phyloP scores from a whole-genome alignment of 192 early-diverging fungal genomes.

The Rhizoclosmatium globosum region DNA sequence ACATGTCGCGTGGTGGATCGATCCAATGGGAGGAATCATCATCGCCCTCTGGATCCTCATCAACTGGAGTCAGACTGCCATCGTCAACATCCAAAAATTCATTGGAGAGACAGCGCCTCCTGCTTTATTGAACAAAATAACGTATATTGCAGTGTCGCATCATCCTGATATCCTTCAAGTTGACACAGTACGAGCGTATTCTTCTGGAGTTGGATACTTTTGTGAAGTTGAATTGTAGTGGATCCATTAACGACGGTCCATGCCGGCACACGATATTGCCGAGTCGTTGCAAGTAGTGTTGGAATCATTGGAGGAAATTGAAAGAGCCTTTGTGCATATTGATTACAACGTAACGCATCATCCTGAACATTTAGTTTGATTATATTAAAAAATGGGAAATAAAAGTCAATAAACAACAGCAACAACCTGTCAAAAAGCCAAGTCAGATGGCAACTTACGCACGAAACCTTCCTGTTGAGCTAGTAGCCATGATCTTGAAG shows the following conservation, averaged over 20 bases:
- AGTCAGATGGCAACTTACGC: no score
- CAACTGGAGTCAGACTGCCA: conserved; percentile 69
- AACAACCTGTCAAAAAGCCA: no score
- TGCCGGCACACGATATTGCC: conserved; percentile 89
- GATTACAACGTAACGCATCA: conserved; percentile 79
- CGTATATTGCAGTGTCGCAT: conserved; percentile 72
- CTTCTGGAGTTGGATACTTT: conserved; percentile 87
- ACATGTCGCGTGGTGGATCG: conserved; percentile 68
- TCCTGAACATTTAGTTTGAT: neutral
- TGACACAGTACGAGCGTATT: conserved; percentile 79
- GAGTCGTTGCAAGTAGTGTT: conserved; percentile 90
- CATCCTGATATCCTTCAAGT: conserved; percentile 52
- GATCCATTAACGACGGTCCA: conserved; percentile 80
- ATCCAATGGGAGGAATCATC: conserved; percentile 74
- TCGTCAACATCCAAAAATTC: conserved; percentile 72
- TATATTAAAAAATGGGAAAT: no score
- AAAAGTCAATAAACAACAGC: no score
- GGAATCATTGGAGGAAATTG: conserved; percentile 86
- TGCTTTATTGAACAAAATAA: conserved; percentile 79
- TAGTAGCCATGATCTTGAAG: no score
- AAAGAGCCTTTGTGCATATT: conserved; percentile 93
- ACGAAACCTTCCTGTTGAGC: no score
- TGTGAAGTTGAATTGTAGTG: conserved; percentile 98
- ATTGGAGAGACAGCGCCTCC: conserved; percentile 82
- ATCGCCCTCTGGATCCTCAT: conserved; percentile 72